phyloP scores from a whole-genome alignment of 371 early-diverging fungal species.

The Mucor saturninus region DNA sequence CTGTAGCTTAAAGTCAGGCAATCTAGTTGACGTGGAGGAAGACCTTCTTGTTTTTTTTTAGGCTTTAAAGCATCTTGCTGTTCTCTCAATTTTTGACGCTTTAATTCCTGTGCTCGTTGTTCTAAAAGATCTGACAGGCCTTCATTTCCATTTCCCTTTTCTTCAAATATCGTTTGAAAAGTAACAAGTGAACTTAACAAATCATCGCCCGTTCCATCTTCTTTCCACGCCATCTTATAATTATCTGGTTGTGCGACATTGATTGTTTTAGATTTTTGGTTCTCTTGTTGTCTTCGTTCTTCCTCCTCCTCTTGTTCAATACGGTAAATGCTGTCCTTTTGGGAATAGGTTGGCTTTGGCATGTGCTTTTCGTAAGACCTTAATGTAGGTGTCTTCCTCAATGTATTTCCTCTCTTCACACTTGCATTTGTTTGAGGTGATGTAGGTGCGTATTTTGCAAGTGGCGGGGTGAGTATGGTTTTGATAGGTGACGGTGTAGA shows the following conservation, averaged over 20 bases:
- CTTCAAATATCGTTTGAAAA: constrained; percentile 47
- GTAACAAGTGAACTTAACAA: constrained; percentile 40
- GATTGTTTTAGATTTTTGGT: constrained; percentile 2
- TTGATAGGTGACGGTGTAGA: constrained; percentile 5
- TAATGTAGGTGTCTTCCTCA: constrained; percentile 46
- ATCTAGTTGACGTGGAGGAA: constrained; percentile 30
- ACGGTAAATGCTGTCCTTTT: constrained; percentile 50
- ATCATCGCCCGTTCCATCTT: constrained; percentile 49
- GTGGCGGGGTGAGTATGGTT: no score
- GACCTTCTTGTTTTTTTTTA: constrained; percentile 16
- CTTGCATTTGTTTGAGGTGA: constrained; percentile 14
- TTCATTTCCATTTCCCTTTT: constrained; percentile 35
- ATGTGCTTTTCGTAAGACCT: constrained; percentile 46
- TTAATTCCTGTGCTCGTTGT: constrained; percentile 37
- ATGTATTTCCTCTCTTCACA: constrained; percentile 23
- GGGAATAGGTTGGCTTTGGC: constrained; percentile 39
- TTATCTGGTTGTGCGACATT: constrained; percentile 18
- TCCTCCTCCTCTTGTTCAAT: constrained; percentile 5
- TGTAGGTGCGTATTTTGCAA: not conserved
- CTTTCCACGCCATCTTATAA: constrained; percentile 54
- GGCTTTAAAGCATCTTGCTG: constrained; percentile 11
- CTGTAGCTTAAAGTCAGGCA: constrained; percentile 47
- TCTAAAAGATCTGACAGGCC: constrained; percentile 50
- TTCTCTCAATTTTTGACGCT: constrained; percentile 20
- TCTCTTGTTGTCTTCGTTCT: not conserved